Base-by-base conservation (phyloP, 192 early-diverging fungal species). In the Spizellomyces sp. region DNA sequence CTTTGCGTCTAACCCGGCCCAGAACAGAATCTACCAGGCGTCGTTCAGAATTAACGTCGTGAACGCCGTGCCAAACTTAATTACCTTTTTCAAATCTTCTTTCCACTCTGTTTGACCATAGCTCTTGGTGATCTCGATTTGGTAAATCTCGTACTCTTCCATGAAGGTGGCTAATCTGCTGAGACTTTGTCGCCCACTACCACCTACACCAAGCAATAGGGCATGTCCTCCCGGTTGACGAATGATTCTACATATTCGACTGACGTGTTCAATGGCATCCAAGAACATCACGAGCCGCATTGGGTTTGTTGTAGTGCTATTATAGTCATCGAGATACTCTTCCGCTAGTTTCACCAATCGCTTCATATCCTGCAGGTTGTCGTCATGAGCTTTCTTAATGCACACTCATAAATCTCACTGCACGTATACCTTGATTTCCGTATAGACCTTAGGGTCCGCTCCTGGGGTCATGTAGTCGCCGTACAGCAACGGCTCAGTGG, bases 251-350 rank as follows among this genome's bases (percentile, higher is more conserved):
- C 81, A 86, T 4, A 88, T 87, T 56, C 84, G 72, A 15, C 80
- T 78, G 19, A 88, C 82, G 64, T 88, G 87, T 59, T 88, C 87
- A 50, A 88, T 87, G 15, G 87, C 87, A 69, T 86, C 83, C 60
- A 88, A 75, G 66, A 87, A 86, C 85, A 87, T 87, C 19, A 88
- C 87, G n/a, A 88, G 67, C 41, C 83, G 67, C 86, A 88, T 87
- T 8, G 83, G 87, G 52, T 58, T 77, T 36, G 83, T 88, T 1
- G 83, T 84, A 7, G 86, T 87, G 48, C 79, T 77, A 70, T 88
- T 88, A 68, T 82, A 88, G 48, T 88, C 87, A 48, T 87, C 87
- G 27, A 88, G 67, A 57, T 87, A 87, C 58, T 87, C 84, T 75
- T 88, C 87, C 9, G 79, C 79, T 9, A 87, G 59, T 58, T 87